Evolutionary conservation across 805 yeast genomes (phyloP), one percentile per base, ranked within the genome.

Genomic region (Wickerhamiella alocasiicola): DNA sequence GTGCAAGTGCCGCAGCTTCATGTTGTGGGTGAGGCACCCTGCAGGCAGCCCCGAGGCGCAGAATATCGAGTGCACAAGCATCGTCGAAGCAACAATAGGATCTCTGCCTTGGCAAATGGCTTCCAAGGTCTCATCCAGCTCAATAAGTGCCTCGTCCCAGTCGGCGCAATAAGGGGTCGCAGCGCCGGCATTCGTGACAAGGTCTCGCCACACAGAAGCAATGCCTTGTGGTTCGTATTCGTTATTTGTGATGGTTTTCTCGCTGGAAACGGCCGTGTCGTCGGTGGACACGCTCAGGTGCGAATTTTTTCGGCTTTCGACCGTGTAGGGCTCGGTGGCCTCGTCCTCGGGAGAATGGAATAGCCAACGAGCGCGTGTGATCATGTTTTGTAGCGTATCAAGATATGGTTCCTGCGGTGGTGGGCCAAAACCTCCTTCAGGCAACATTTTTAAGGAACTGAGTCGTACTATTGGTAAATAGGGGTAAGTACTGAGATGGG

Each of bases 221-320:
- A 11, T 9, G 26, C 20, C 36, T 5, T 19, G 26, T 9, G 16
- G 36, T n/a, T n/a, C 4, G 27, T 28, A 9, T n/a, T 17, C 12
- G 28, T n/a, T 20, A 32, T 9, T 19, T 6, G 15, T 7, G 3
- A 5, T 17, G 27, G 18, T 21, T 15, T 28, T 29, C 15, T 36
- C 39, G 12, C 24, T 32, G 21, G 21, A 19, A 15, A n/a, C 18
- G n/a, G 17, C 19, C 18, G 32, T 36, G 5, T 28, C 25, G 3
- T 9, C 24, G 28, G 39, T 36, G 2, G 24, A 16, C 5, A 28
- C 32, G 31, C 39, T 36, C 18, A 28, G 28, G 9, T 36, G 30
- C n/a, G 32, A 28, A 26, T 36, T 36, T 19, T 36, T 36, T 16
- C 39, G 39, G 21, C 39, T 36, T 4, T 32, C 36, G 12, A n/a